Evolutionary conservation across 1,284 basidiomycete genomes (phyloP).

Genomic region (Apiotrichum domesticum): DNA sequence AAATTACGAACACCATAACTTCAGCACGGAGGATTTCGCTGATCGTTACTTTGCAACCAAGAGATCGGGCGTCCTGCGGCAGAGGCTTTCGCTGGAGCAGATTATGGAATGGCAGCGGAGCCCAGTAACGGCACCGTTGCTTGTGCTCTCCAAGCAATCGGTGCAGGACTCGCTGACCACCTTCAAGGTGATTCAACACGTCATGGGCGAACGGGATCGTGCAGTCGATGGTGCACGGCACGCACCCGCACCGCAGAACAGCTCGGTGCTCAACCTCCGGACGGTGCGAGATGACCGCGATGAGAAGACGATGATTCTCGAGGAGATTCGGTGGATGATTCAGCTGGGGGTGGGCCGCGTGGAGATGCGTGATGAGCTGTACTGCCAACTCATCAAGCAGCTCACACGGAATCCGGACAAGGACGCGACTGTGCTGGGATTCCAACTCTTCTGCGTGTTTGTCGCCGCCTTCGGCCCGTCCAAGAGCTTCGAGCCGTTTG

Average conservation of each 20-base stretch:
- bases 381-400: constrained; percentile 86
- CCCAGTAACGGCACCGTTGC: constrained; percentile 64
- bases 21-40: constrained; percentile 75
- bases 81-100: constrained; percentile 64
- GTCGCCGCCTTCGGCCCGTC: constrained; percentile 83
- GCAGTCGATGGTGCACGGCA: constrained; percentile 31
- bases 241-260: not conserved
- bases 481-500: constrained; percentile 77
- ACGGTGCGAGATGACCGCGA: constrained; percentile 6
- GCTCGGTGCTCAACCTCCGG: constrained; percentile 9
- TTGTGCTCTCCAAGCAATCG: constrained; percentile 57
- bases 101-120: constrained; percentile 85
- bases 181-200: constrained; percentile 81
- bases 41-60: constrained; percentile 82
- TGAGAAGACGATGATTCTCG: constrained; percentile 53
- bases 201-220: constrained; percentile 83
- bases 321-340: constrained; percentile 80
- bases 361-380: constrained; percentile 84
- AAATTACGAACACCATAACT: constrained; percentile 38
- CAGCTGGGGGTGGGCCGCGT: constrained; percentile 67
- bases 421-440: constrained; percentile 79
- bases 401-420: constrained; percentile 70
- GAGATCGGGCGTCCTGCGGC: constrained; percentile 68
- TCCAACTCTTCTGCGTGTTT: constrained; percentile 83
- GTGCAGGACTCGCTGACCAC: constrained; percentile 70